Evolutionary conservation across 768 basidiomycete species (phyloP), one percentile per base, ranked within the genome.

Genomic region (Lentinula sp.): DNA sequence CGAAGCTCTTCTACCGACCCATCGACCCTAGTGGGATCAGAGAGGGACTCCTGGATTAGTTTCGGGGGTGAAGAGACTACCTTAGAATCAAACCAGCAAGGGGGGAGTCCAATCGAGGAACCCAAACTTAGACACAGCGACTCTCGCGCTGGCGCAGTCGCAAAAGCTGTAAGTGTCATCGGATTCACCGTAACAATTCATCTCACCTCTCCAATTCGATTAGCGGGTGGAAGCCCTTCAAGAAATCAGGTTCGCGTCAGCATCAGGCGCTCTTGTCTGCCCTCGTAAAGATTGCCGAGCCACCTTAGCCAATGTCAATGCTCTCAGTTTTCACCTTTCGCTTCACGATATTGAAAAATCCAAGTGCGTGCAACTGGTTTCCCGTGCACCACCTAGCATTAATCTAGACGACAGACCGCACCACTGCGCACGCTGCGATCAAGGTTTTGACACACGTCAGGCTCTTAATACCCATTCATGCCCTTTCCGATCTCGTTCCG

Each of bases 221-320:
- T 60, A 80, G 78, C 67, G 70, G 45, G 66, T 72, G 48, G 78
- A 82, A 66, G 79, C 77, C 31, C 45, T 69, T 28, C 61, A 61
- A 5, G 64, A 70, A 16, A 72, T 76, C 50, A 62, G 16, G 32
- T 63, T 66, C 28, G 71, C 71, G 10, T 62, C 71, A 45, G 61
- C 63, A 21, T 72, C 71, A 48, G 65, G 69, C 8, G 70, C 74
- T 18, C 70, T 85, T 18, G 67, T 69, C 6, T 84, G 83, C 65
- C 74, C 72, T 28, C 76, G 81, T 40, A 67, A 72, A 37, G 80
- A 75, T 34, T 84, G 84, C 66, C 64, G 64, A 6, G 65, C 75
- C 63, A 67, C 72, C 13, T 63, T 76, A 15, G 58, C 56, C 2
- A 64, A 65, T 15, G 68, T 68, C 23, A 65, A 70, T 46, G 70